Evolutionary conservation across 75 land plant species (phyloP).

Genomic region (Selaginella tamariscina): DNA sequence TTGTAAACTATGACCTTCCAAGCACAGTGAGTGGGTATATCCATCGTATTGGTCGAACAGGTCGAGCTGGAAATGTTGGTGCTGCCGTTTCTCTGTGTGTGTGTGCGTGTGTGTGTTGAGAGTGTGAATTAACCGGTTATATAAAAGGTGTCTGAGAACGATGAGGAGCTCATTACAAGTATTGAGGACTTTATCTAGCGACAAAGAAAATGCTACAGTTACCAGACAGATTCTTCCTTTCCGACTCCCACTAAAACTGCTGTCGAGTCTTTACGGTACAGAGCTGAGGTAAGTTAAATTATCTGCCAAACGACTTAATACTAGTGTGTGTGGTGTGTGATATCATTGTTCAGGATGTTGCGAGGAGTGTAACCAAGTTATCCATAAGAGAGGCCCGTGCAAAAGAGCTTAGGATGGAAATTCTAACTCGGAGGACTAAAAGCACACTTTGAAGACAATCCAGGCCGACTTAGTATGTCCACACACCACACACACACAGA

Average conservation of each 20-base stretch:
- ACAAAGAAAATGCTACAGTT: constrained; percentile 19
- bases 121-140: background rate
- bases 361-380: constrained; percentile 67
- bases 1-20: constrained; percentile 86
- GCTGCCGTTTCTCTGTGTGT: constrained; percentile 78
- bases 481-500: no score
- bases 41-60: constrained; percentile 92
- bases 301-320: no score
- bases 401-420: constrained; percentile 84
- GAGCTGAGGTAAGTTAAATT: constrained; percentile 93
- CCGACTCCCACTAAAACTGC: constrained; percentile 64
- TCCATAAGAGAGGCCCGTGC: constrained; percentile 77
- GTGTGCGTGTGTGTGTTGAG: background rate
- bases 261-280: constrained; percentile 77
- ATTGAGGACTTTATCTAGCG: constrained; percentile 38
- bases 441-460: constrained; percentile 86
- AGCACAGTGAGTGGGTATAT: constrained; percentile 51
- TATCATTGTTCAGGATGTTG: constrained; percentile 57
- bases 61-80: constrained; percentile 78
- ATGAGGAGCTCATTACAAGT: constrained; percentile 41
- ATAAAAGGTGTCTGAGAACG: constrained; percentile 59
- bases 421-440: constrained; percentile 92
- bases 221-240: constrained; percentile 47
- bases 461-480: constrained; percentile 52
- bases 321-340: no score